phyloP scores from a whole-genome alignment of 2,329 filamentous ascomycete species.

The Ophiobolus disseminans region DNA sequence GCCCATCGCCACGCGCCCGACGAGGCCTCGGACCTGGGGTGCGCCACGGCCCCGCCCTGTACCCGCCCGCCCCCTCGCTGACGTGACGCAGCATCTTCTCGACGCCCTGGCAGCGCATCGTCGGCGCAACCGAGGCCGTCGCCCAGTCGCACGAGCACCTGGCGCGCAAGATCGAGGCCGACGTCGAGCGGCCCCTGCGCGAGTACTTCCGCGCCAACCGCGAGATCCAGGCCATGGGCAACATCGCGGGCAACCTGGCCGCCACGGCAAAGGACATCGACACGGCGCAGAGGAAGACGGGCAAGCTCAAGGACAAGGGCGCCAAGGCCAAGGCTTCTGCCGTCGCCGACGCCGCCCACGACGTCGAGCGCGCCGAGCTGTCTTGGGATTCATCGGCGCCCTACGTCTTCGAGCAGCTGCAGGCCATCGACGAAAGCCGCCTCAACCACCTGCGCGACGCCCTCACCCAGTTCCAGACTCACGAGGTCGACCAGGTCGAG shows the following conservation, averaged over 20 bases:
- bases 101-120: constrained; percentile 85
- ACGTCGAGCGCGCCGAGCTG: constrained; percentile 77
- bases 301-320: constrained; percentile 82
- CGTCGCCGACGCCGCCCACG: constrained; percentile 74
- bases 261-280: constrained; percentile 85
- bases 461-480: constrained; percentile 90
- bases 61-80: constrained; percentile 21
- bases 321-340: constrained; percentile 78
- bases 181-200: constrained; percentile 85
- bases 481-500: constrained; percentile 87
- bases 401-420: constrained; percentile 91
- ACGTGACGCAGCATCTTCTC: constrained; percentile 76
- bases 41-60: constrained; percentile 53
- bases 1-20: constrained; percentile 76
- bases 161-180: constrained; percentile 80
- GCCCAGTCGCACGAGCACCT: constrained; percentile 85
- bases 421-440: constrained; percentile 86
- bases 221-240: constrained; percentile 81
- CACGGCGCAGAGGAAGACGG: constrained; percentile 80
- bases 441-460: constrained; percentile 89
- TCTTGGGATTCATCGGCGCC: constrained; percentile 96
- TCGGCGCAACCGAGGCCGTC: constrained; percentile 78
- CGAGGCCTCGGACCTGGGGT: constrained; percentile 85
- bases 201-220: constrained; percentile 73
- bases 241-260: constrained; percentile 81